Conservation (phyloP, 306 rosid species). For the Urtica urens region DNA sequence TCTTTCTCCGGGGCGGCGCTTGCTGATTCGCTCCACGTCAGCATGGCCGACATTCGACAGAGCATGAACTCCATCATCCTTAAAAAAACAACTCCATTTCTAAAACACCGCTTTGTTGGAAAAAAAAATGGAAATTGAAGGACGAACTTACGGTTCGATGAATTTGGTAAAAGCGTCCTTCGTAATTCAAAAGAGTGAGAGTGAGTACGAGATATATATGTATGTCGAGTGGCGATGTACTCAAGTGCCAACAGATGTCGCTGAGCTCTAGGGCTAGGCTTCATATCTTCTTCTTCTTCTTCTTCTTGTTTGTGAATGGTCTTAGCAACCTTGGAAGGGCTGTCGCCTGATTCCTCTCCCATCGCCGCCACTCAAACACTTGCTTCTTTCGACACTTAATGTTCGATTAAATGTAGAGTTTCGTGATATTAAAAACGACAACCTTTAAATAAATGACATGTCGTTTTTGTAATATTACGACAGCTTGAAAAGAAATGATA, state of each 20-base stretch:
- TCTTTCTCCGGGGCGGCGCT: constrained; percentile 91
- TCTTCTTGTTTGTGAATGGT: constrained; percentile 11
- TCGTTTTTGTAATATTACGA: no score
- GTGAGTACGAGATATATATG: no score
- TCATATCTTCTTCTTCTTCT: constrained; percentile 27
- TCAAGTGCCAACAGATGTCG: constrained; percentile 79
- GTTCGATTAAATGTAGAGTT: neutral
- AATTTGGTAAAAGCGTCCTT: constrained; percentile 86
- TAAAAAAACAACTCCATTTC: constrained; percentile 1
- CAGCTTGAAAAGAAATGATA: no score
- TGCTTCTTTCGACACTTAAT: neutral
- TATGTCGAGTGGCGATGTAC: constrained; percentile 75
- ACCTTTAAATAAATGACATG: no score
- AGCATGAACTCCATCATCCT: constrained; percentile 99
- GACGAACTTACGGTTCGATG: constrained; percentile 62
- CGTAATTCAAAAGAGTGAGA: no score
- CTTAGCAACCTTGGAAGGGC: constrained; percentile 49
- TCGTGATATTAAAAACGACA: no score
- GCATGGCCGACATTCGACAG: constrained; percentile 86
- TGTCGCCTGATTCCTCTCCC: constrained; percentile 38
- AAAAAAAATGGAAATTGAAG: neutral
- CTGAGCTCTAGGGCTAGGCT: constrained; percentile 36
- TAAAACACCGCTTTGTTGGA: neutral
- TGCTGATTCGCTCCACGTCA: constrained; percentile 77
- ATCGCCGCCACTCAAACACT: neutral